Percentiles rank a stretch among this genome's conserved stretches.
Evolutionary conservation across 192 early-diverging fungal genomes (phyloP).

Genomic region (Backusella tuberculispora): DNA sequence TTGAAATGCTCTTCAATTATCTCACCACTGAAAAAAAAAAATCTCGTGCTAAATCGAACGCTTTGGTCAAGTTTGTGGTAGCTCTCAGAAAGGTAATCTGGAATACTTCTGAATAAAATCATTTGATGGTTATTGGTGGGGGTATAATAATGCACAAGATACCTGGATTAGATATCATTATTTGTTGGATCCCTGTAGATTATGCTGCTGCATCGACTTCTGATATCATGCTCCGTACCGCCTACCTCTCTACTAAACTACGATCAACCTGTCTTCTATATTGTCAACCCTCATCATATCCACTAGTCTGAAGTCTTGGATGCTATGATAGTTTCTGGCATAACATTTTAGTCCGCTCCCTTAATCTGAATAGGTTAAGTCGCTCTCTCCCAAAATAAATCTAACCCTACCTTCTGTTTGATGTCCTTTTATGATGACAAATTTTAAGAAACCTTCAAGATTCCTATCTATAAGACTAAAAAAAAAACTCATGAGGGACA

Average conservation of each 20-base stretch:
- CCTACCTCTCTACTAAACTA: neutral
- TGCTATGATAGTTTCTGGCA: slow-evolving; percentile 9
- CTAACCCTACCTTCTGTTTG: slow-evolving; percentile 28
- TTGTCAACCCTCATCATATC: slow-evolving; percentile 29
- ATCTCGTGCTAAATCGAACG: slow-evolving; percentile 29
- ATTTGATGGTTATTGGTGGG: slow-evolving; percentile 26
- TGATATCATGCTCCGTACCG: slow-evolving; percentile 25
- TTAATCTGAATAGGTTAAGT: slow-evolving; percentile 17
- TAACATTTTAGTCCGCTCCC: slow-evolving; percentile 20
- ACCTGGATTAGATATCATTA: slow-evolving; percentile 20
- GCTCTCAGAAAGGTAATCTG: slow-evolving; percentile 32
- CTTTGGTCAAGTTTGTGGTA: slow-evolving; percentile 36
- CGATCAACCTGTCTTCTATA: slow-evolving; percentile 21
- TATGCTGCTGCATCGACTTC: slow-evolving; percentile 20
- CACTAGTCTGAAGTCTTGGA: slow-evolving; percentile 21
- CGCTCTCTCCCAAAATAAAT: slow-evolving; percentile 18
- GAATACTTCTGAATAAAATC: slow-evolving; percentile 32
- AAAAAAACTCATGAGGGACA: neutral
- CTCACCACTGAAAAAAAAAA: slow-evolving; percentile 24
- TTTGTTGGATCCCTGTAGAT: slow-evolving; percentile 40
- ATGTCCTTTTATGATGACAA: slow-evolving; percentile 20
- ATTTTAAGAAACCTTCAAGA: neutral
- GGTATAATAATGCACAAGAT: slow-evolving; percentile 31
- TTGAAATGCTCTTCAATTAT: slow-evolving; percentile 27
- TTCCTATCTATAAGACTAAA: slow-evolving; percentile 19